These are phyloP conservation scores for Helianthus tuberosus DNA, from an alignment of 129 eudicot species.

Conservation along the genomic window DNA sequence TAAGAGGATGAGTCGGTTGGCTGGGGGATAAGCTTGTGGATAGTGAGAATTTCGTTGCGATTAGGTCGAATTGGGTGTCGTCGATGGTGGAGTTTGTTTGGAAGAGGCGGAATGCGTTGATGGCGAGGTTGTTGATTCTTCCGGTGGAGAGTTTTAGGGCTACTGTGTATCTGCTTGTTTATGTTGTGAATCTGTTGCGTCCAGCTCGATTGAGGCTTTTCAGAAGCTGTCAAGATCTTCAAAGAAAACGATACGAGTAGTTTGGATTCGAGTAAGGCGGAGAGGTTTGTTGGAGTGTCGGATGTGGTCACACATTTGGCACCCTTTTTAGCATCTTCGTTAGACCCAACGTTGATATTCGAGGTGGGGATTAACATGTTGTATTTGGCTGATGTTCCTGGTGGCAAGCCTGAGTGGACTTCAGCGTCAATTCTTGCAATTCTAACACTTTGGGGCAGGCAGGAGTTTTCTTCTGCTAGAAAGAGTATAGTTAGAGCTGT, in stretches of 20 bases:
- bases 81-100: slow-evolving; percentile 89
- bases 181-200: slow-evolving; percentile 90
- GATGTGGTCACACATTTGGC: slow-evolving; percentile 95
- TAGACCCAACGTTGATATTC: slow-evolving; percentile 90
- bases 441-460: slow-evolving; percentile 96
- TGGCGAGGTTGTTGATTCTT: slow-evolving; percentile 73
- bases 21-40: slow-evolving; percentile 94
- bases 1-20: slow-evolving; percentile 90
- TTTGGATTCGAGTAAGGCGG: slow-evolving; percentile 60
- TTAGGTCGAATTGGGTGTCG: slow-evolving; percentile 89
- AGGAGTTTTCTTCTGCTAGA: slow-evolving; percentile 91
- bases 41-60: slow-evolving; percentile 92
- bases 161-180: slow-evolving; percentile 80
- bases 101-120: slow-evolving; percentile 75
- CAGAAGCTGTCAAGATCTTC: slow-evolving; percentile 79
- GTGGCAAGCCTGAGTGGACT: slow-evolving; percentile 99
- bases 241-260: slow-evolving; percentile 31
- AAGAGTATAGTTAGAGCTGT: slow-evolving; percentile 98
- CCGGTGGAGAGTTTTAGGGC: slow-evolving; percentile 93
- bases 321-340: slow-evolving; percentile 78
- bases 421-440: slow-evolving; percentile 85
- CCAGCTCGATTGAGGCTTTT: slow-evolving; percentile 76
- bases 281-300: slow-evolving; percentile 93
- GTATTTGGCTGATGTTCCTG: slow-evolving; percentile 98
- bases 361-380: slow-evolving; percentile 98